Percentiles rank a stretch among this genome's conserved stretches.
These are phyloP conservation scores for Gymnopilus dilepis DNA, from an alignment of 768 basidiomycete genomes.

Conservation along the genomic window DNA sequence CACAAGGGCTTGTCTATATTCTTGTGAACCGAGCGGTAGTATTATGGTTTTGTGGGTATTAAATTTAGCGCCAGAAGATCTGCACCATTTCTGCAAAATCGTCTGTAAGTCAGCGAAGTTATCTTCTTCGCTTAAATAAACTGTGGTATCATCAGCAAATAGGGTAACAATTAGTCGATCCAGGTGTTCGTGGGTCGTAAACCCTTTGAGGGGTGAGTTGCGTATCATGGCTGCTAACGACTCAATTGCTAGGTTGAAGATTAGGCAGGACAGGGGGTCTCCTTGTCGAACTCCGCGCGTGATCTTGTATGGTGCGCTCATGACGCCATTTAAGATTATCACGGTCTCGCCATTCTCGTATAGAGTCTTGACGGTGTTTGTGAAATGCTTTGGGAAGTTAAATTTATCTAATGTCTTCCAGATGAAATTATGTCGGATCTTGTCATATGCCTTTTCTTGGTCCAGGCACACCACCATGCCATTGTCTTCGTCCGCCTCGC, in stretches of 20 bases:
- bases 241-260: too few relatives aligned
- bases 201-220: conserved; percentile 33
- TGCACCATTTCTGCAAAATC: conserved; percentile 45
- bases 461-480: conserved; percentile 37
- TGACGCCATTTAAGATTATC: conserved; percentile 39
- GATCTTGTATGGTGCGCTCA: conserved; percentile 31
- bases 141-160: too few relatives aligned
- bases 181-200: conserved; percentile 18
- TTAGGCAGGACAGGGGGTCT: conserved; percentile 43
- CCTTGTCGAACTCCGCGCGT: conserved; percentile 41
- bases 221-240: conserved; percentile 38
- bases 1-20: too few relatives aligned
- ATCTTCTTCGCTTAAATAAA: too few relatives aligned
- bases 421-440: conserved; percentile 37
- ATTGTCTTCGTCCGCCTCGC: conserved; percentile 31
- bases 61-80: conserved; percentile 44
- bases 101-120: conserved; percentile 25
- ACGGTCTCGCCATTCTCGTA: conserved; percentile 35
- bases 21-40: conserved; percentile 11
- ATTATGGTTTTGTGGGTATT: conserved; percentile 44
- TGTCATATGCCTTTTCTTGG: too few relatives aligned
- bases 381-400: conserved; percentile 33
- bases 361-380: conserved; percentile 32
- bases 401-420: conserved; percentile 29
- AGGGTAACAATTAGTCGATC: conserved; percentile 35